Evolutionary conservation across 441 rosid genomes (phyloP).

Genomic region (Adansonia madagascariensis): DNA sequence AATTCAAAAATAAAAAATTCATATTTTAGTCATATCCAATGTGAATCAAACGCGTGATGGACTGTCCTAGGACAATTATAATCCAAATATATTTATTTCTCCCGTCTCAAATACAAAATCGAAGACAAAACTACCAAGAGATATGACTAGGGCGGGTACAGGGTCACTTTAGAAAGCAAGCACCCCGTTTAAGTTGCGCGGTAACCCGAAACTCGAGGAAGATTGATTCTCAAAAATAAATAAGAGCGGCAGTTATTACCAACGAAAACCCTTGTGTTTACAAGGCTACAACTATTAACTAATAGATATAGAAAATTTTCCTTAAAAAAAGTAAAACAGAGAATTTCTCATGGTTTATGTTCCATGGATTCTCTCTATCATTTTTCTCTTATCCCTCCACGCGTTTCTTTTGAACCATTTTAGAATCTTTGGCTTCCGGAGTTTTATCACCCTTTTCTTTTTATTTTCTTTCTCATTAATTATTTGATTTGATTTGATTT

Average conservation of each 20-base stretch:
- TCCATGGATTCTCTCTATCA: slow-evolving; percentile 9
- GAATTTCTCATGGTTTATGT: slow-evolving; percentile 8
- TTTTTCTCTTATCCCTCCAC: slow-evolving; percentile 1
- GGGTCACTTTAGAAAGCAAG: not conserved
- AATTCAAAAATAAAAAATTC: too few species aligned
- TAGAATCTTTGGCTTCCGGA: not conserved
- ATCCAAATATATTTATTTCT: too few species aligned
- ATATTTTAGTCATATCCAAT: too few species aligned
- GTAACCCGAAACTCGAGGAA: slow-evolving; percentile 55
- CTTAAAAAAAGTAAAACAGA: not conserved
- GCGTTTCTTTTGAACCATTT: not conserved
- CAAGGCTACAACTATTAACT: slow-evolving; percentile 39
- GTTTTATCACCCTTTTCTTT: not conserved
- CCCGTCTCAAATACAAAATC: too few species aligned
- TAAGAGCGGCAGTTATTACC: not conserved
- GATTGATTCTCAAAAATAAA: not conserved
- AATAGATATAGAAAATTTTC: not conserved
- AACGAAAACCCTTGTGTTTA: slow-evolving; percentile 42
- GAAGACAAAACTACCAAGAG: not conserved
- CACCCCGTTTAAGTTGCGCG: slow-evolving; percentile 45
- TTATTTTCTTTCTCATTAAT: not conserved
- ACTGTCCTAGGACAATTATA: too few species aligned
- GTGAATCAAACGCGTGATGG: too few species aligned
- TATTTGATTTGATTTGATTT: not conserved
- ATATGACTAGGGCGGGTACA: not conserved